These are phyloP conservation scores for Ascoidea rubescens DNA, from an alignment of 805 yeast species.

Conservation along the genomic window DNA sequence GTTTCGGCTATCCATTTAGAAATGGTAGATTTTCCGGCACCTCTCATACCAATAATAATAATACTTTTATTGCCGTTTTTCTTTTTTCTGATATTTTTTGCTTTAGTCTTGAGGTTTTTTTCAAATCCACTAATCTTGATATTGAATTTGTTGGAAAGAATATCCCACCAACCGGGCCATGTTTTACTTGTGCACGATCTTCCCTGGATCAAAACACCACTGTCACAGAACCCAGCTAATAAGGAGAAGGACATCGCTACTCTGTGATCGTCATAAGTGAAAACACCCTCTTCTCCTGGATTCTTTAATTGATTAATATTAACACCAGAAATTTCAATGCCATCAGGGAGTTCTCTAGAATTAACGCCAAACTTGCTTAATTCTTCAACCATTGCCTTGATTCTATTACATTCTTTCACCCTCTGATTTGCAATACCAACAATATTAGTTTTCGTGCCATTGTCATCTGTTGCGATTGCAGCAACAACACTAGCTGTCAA, in stretches of 20 bases:
- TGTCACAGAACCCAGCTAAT: constrained; percentile 55
- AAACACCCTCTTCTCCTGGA: constrained; percentile 41
- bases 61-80: constrained; percentile 40
- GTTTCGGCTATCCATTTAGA: constrained; percentile 65
- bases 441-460: constrained; percentile 49
- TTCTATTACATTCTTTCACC: constrained; percentile 94
- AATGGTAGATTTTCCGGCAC: constrained; percentile 87
- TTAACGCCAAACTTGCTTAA: constrained; percentile 82
- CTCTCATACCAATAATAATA: constrained; percentile 91
- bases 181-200: constrained; percentile 92
- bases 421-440: constrained; percentile 96
- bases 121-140: constrained; percentile 64
- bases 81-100: constrained; percentile 9
- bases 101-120: constrained; percentile 17
- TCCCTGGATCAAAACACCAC: constrained; percentile 64
- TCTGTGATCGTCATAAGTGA: constrained; percentile 89
- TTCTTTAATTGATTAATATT: constrained; percentile 30
- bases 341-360: constrained; percentile 81
- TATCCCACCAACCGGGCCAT: constrained; percentile 99
- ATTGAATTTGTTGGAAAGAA: constrained; percentile 54
- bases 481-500: constrained; percentile 95
- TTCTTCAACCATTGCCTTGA: constrained; percentile 85
- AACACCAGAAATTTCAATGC: constrained; percentile 75
- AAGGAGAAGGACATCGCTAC: constrained; percentile 96
- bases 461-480: constrained; percentile 55